Conservation (phyloP, 2,329 filamentous ascomycete genomes). For the Akanthomyces dipterigenus region DNA sequence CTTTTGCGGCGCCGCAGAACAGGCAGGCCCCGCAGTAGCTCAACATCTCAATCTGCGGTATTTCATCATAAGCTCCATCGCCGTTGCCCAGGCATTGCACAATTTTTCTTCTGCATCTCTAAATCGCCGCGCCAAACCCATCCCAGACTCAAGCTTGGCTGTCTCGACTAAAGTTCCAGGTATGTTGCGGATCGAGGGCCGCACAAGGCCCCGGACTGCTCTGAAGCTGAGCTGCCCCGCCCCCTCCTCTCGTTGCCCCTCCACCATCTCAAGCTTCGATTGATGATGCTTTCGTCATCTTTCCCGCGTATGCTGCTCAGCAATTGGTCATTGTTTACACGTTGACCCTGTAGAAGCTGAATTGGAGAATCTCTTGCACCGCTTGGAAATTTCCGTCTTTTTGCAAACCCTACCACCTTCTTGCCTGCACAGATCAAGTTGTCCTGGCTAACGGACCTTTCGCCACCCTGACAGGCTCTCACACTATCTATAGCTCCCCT, state of each 20-base stretch:
- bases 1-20: not conserved
- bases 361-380: not conserved
- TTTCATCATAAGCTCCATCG: constrained; percentile 7
- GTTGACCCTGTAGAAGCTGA: not conserved
- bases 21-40: constrained; percentile 4
- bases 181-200: not conserved
- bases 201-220: not conserved
- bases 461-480: not conserved
- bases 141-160: not conserved
- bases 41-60: not conserved
- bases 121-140: not conserved
- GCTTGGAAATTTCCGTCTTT: not conserved
- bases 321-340: constrained; percentile 8
- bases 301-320: not conserved
- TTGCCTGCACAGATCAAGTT: not conserved
- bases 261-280: constrained; percentile 8
- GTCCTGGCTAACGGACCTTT: not conserved
- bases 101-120: not conserved
- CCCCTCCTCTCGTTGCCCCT: constrained; percentile 10
- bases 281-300: constrained; percentile 11
- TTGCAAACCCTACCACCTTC: not conserved
- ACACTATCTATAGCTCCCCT: not conserved
- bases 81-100: not conserved
- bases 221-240: constrained; percentile 1
- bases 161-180: not conserved